phyloP scores from a whole-genome alignment of 1,139 yeast genomes.

The Geotrichum restrictum region DNA sequence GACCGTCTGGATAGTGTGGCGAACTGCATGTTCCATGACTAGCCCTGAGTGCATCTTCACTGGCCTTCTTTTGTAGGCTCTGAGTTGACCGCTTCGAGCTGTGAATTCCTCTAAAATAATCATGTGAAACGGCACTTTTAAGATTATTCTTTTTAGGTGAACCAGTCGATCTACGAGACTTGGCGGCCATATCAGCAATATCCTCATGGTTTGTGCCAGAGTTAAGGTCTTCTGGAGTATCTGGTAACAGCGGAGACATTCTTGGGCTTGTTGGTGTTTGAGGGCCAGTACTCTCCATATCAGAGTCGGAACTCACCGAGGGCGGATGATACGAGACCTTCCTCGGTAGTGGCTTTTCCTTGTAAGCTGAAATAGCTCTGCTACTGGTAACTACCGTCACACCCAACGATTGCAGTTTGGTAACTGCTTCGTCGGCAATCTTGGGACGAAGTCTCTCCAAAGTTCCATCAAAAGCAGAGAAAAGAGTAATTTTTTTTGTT shows the following conservation, averaged over 20 bases:
- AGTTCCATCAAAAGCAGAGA: constrained; percentile 15
- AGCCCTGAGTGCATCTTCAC: not conserved
- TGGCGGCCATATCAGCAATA: no score
- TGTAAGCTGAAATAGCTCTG: constrained; percentile 12
- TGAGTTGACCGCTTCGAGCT: no score
- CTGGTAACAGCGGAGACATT: not conserved
- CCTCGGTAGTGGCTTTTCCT: not conserved
- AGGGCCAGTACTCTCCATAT: not conserved
- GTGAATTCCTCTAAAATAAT: no score
- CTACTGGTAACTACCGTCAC: constrained; percentile 14
- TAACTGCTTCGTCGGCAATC: constrained; percentile 18
- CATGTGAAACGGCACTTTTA: no score
- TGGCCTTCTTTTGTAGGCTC: no score
- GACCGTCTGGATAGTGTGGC: not conserved
- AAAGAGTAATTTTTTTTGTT: constrained; percentile 22
- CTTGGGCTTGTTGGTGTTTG: not conserved
- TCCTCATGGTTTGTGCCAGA: no score
- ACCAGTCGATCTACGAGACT: no score
- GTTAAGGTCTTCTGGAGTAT: not conserved
- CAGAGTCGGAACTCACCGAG: not conserved
- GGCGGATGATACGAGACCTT: not conserved
- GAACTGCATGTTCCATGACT: no score
- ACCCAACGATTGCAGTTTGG: constrained; percentile 14
- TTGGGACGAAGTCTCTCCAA: constrained; percentile 14
- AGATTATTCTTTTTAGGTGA: no score